phyloP scores from a whole-genome alignment of 2,329 filamentous ascomycete species.

The Drechslera avenae region DNA sequence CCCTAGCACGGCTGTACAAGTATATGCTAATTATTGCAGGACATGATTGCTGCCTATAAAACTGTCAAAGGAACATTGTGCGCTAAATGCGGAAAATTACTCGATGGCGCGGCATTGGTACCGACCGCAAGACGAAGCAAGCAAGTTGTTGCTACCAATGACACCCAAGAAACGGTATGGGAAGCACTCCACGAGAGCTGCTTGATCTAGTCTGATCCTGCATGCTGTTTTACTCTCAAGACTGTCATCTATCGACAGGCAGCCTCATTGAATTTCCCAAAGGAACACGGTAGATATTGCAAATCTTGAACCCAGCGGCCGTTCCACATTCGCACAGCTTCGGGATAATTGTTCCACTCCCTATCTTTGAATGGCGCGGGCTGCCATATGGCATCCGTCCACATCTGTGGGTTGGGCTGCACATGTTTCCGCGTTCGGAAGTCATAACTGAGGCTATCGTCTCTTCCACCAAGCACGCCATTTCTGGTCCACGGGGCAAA shows the following conservation, averaged over 20 bases:
- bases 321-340: constrained; percentile 30
- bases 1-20: not conserved
- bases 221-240: not conserved
- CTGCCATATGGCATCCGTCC: constrained; percentile 43
- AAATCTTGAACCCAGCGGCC: constrained; percentile 37
- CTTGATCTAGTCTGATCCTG: not conserved
- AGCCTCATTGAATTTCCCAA: constrained; percentile 6
- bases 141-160: constrained; percentile 23
- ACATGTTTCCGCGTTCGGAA: constrained; percentile 44
- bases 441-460: constrained; percentile 40
- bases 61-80: constrained; percentile 37
- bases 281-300: constrained; percentile 17
- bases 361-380: constrained; percentile 24
- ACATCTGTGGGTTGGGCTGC: constrained; percentile 29
- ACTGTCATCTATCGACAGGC: not conserved
- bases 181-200: constrained; percentile 47
- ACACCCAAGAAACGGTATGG: constrained; percentile 33
- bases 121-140: constrained; percentile 43
- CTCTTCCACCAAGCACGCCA: constrained; percentile 21
- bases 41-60: constrained; percentile 50
- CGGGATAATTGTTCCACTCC: constrained; percentile 23
- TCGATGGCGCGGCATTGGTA: constrained; percentile 32
- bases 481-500: constrained; percentile 24
- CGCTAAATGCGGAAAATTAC: constrained; percentile 39
- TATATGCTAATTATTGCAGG: constrained; percentile 30